Conservation (phyloP, 2,329 filamentous ascomycete species). For the Claviceps arundinis region DNA sequence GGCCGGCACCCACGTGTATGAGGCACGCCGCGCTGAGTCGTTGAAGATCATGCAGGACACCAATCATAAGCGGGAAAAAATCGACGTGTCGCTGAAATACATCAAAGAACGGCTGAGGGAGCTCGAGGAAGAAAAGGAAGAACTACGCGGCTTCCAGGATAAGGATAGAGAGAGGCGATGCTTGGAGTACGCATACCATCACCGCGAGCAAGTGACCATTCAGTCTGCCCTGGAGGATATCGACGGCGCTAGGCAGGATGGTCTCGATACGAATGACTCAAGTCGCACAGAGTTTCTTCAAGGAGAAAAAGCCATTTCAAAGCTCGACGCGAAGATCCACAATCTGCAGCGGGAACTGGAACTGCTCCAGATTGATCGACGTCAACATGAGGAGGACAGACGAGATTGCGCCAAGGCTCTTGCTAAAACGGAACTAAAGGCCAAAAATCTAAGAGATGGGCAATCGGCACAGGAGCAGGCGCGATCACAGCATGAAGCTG, state of each 20-base stretch:
- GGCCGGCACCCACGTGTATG: slow-evolving; percentile 95
- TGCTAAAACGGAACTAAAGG: slow-evolving; percentile 75
- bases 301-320: slow-evolving; percentile 65
- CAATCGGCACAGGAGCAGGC: slow-evolving; percentile 66
- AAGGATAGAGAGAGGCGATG: slow-evolving; percentile 87
- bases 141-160: slow-evolving; percentile 84
- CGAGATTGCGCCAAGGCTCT: slow-evolving; percentile 65
- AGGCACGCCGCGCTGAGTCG: slow-evolving; percentile 79
- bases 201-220: slow-evolving; percentile 73
- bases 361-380: slow-evolving; percentile 69
- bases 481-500: slow-evolving; percentile 55
- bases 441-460: slow-evolving; percentile 71
- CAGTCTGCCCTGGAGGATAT: slow-evolving; percentile 67
- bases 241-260: slow-evolving; percentile 67
- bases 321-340: slow-evolving; percentile 66
- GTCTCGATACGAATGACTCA: slow-evolving; percentile 72
- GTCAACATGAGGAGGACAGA: slow-evolving; percentile 80
- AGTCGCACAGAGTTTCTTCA: slow-evolving; percentile 64
- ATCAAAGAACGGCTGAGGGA: slow-evolving; percentile 84
- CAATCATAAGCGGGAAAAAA: slow-evolving; percentile 86
- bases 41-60: slow-evolving; percentile 96
- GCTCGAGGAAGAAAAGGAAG: slow-evolving; percentile 93
- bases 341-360: slow-evolving; percentile 73
- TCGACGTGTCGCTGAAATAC: slow-evolving; percentile 81
- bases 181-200: slow-evolving; percentile 87